These are phyloP conservation scores for Ophiostoma piceae DNA, from an alignment of 2,329 filamentous ascomycete species.

Conservation along the genomic window DNA sequence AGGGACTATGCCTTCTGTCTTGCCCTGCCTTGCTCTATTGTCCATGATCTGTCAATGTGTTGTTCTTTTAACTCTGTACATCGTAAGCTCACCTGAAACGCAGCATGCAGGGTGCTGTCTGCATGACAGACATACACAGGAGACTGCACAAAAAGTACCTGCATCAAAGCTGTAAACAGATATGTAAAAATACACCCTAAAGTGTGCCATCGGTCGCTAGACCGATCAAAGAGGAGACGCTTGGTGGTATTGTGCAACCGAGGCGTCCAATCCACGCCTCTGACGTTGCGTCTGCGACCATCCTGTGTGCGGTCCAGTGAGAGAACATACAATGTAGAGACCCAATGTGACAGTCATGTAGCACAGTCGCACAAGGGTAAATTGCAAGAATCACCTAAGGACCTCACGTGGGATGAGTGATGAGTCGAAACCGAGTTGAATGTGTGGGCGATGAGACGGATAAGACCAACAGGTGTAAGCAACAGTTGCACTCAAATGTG, in stretches of 20 bases:
- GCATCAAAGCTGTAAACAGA: neutral
- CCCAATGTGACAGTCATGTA: constrained; percentile 1
- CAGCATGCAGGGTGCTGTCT: constrained; percentile 6
- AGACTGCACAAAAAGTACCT: constrained; percentile 4
- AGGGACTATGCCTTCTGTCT: neutral
- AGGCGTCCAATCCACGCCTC: neutral
- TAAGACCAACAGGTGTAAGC: neutral
- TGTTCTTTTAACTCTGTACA: neutral
- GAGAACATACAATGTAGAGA: neutral
- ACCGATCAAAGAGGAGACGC: neutral
- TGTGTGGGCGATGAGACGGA: neutral
- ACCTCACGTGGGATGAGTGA: constrained; percentile 6
- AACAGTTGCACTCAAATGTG: neutral
- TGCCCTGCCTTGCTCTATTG: neutral
- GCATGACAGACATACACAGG: constrained; percentile 1
- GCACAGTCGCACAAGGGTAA: constrained; percentile 3
- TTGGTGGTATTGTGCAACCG: constrained; percentile 3
- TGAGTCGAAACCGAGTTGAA: neutral
- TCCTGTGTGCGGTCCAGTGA: neutral
- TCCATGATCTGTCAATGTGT: neutral
- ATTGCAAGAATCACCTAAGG: neutral
- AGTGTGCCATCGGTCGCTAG: neutral
- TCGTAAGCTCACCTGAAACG: neutral
- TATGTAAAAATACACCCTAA: no score
- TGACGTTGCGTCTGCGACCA: neutral